Percentiles rank a stretch among this genome's conserved stretches.
Evolutionary conservation across 768 basidiomycete genomes (phyloP).

Genomic region (Filobasidium wieringae): DNA sequence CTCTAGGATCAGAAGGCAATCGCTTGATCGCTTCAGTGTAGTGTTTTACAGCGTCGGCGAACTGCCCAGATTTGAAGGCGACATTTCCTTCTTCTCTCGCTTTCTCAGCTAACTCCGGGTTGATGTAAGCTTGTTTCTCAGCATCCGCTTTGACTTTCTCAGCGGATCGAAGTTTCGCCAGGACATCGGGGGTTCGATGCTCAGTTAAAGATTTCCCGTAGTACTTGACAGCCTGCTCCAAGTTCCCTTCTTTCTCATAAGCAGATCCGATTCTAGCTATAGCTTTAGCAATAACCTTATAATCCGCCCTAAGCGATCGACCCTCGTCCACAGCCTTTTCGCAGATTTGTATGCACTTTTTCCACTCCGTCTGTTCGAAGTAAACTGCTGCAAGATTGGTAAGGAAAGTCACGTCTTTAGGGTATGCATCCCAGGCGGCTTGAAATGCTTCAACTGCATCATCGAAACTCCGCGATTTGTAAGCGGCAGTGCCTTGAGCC

Average conservation of each 20-base stretch:
- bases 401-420: conserved; percentile 84
- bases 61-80: conserved; percentile 83
- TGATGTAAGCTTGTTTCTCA: conserved; percentile 71
- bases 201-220: conserved; percentile 89
- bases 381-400: conserved; percentile 89
- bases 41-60: conserved; percentile 75
- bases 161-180: conserved; percentile 67
- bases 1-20: conserved; percentile 73
- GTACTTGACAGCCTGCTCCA: conserved; percentile 68
- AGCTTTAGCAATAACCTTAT: conserved; percentile 88
- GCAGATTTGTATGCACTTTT: conserved; percentile 78
- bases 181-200: conserved; percentile 85
- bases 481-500: conserved; percentile 62
- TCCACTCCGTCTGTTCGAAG: conserved; percentile 85
- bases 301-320: conserved; percentile 79
- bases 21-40: conserved; percentile 97
- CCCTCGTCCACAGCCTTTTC: conserved; percentile 97
- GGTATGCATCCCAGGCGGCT: conserved; percentile 85
- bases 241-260: conserved; percentile 68
- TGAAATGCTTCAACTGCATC: conserved; percentile 63
- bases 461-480: conserved; percentile 74
- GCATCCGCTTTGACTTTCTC: conserved; percentile 68
- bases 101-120: conserved; percentile 65
- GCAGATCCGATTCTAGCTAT: conserved; percentile 78
- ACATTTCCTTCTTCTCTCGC: conserved; percentile 88